Percentiles rank a stretch among this genome's conserved stretches.
phyloP scores from a whole-genome alignment of 2,329 filamentous ascomycete genomes.

The Tolypocladium sp. region DNA sequence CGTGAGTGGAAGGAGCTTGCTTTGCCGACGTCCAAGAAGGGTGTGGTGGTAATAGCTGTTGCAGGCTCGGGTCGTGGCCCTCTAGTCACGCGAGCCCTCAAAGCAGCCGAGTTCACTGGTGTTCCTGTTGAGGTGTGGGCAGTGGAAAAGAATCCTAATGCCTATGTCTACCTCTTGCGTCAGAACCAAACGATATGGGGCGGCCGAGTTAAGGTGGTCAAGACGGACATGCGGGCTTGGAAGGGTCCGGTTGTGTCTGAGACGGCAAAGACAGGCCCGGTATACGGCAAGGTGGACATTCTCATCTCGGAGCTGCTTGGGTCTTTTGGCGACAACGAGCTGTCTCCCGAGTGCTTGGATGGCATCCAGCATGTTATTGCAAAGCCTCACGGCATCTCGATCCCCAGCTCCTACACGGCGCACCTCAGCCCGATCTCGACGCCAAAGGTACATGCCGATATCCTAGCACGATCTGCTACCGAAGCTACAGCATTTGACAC shows the following conservation, averaged over 20 bases:
- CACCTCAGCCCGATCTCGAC: constrained; percentile 88
- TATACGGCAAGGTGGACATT: constrained; percentile 71
- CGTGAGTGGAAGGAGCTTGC: constrained; percentile 65
- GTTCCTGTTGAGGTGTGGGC: constrained; percentile 82
- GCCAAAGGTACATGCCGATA: constrained; percentile 76
- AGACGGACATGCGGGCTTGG: constrained; percentile 97
- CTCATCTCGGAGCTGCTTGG: constrained; percentile 88
- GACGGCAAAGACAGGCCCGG: constrained; percentile 30
- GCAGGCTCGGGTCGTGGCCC: constrained; percentile 90
- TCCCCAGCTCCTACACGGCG: constrained; percentile 86
- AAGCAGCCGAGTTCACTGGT: constrained; percentile 66
- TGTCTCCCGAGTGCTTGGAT: constrained; percentile 92
- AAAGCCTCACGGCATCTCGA: constrained; percentile 76
- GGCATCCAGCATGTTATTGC: constrained; percentile 87
- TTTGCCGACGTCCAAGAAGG: constrained; percentile 63
- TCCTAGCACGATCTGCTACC: constrained; percentile 49
- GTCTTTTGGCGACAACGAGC: constrained; percentile 93
- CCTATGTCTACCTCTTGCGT: constrained; percentile 82
- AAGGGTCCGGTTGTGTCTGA: constrained; percentile 59
- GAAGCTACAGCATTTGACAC: constrained; percentile 75
- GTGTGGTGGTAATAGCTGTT: constrained; percentile 76
- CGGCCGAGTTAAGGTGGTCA: constrained; percentile 73
- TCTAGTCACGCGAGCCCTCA: constrained; percentile 77
- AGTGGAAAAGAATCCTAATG: constrained; percentile 97
- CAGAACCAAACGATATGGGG: constrained; percentile 81